Evolutionary conservation across 768 basidiomycete species (phyloP).

Genomic region (Pisolithus albus): DNA sequence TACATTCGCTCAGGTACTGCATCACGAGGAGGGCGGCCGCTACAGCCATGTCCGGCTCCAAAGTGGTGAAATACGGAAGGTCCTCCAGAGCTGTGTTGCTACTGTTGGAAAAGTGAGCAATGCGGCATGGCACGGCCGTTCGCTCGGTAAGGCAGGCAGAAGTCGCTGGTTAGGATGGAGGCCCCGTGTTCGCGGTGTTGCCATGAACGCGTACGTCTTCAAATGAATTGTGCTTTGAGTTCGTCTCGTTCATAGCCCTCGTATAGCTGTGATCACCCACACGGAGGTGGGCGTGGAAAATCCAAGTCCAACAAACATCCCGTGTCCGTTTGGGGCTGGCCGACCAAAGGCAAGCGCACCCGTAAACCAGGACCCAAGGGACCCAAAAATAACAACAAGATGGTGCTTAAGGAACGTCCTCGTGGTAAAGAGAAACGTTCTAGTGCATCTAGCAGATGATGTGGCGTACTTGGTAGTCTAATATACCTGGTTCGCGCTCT

Average conservation of each 20-base stretch:
- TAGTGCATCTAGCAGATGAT: conserved; percentile 5
- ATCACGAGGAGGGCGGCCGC: conserved; percentile 61
- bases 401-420: conserved; percentile 82
- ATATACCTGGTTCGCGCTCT: no score
- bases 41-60: conserved; percentile 83
- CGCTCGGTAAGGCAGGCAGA: conserved; percentile 88
- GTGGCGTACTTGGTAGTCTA: no score
- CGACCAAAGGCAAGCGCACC: conserved; percentile 87
- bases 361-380: conserved; percentile 89
- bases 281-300: conserved; percentile 97
- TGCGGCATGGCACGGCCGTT: conserved; percentile 76
- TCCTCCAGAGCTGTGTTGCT: conserved; percentile 75
- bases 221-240: background rate
- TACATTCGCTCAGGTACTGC: conserved; percentile 72
- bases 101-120: conserved; percentile 93
- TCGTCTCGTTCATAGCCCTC: background rate
- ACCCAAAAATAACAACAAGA: conserved; percentile 83
- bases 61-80: conserved; percentile 87
- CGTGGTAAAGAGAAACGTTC: conserved; percentile 52
- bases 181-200: conserved; percentile 88
- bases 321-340: conserved; percentile 87
- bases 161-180: conserved; percentile 79
- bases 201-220: conserved; percentile 83
- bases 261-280: conserved; percentile 78
- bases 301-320: conserved; percentile 95